Evolutionary conservation across 2,329 filamentous ascomycete species (phyloP).

Genomic region (Claviceps cyperi): DNA sequence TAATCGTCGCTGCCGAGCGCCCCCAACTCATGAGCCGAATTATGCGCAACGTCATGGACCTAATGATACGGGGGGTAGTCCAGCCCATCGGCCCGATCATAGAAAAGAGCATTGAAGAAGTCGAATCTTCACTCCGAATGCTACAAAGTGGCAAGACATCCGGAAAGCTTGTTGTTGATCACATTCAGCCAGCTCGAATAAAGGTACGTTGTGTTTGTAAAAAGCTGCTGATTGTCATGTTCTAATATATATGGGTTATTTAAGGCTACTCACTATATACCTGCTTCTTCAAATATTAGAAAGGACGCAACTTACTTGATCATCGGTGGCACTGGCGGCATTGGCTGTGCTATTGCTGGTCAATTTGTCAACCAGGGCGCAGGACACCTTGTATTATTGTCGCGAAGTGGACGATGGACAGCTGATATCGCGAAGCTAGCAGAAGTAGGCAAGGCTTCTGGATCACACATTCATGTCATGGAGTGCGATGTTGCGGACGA

Average conservation of each 20-base stretch:
- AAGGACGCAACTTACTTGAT: constrained; percentile 33
- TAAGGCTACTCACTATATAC: constrained; percentile 11
- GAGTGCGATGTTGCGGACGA: constrained; percentile 34
- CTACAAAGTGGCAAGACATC: constrained; percentile 21
- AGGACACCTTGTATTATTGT: constrained; percentile 32
- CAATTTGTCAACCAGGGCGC: constrained; percentile 36
- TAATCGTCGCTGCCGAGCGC: constrained; percentile 25
- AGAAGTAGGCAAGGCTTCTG: constrained; percentile 20
- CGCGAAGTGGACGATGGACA: constrained; percentile 28
- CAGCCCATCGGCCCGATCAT: constrained; percentile 22
- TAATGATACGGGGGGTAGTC: constrained; percentile 21
- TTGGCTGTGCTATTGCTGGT: constrained; percentile 32
- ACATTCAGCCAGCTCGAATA: constrained; percentile 25
- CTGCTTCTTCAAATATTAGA: constrained; percentile 13
- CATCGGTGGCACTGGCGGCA: constrained; percentile 35
- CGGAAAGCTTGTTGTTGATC: constrained; percentile 32
- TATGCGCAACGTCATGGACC: constrained; percentile 22
- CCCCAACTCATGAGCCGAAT: constrained; percentile 17
- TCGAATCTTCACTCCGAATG: constrained; percentile 23
- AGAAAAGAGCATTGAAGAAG: constrained; percentile 21
- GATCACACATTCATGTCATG: constrained; percentile 29
- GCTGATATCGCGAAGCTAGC: constrained; percentile 26
- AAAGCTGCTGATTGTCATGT: not conserved
- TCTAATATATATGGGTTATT: not conserved
- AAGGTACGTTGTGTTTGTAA: constrained; percentile 13